A percentile compares a stretch with the other conserved stretches of the same genome.
phyloP scores from a whole-genome alignment of 2,329 filamentous ascomycete genomes.

The Aspergillus texensis region DNA sequence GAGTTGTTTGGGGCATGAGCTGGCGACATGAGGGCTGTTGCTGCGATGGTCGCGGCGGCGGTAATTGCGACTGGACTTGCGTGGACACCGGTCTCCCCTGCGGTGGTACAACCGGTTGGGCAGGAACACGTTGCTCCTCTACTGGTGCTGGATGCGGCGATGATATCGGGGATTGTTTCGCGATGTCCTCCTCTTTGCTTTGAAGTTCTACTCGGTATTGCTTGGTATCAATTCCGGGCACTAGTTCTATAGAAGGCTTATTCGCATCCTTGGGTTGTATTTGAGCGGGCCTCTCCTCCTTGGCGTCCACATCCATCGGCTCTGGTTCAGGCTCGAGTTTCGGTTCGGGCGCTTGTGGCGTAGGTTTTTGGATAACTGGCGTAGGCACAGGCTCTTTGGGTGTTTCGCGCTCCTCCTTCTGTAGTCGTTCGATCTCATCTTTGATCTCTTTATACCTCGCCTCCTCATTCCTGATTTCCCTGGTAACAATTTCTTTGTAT shows the following conservation, averaged over 20 bases:
- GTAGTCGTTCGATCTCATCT: conserved; percentile 69
- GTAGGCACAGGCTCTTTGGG: conserved; percentile 11
- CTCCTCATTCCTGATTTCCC: conserved; percentile 75
- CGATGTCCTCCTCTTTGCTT: conserved; percentile 13
- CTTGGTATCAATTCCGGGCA: conserved; percentile 5
- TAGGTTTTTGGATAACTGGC: conserved; percentile 6
- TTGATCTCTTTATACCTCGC: conserved; percentile 64
- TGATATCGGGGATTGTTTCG: conserved; percentile 10
- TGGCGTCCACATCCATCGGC: conserved; percentile 33
- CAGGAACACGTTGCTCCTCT: neutral
- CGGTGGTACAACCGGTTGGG: conserved; percentile 7
- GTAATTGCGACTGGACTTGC: conserved; percentile 5
- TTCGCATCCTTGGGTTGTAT: conserved; percentile 12
- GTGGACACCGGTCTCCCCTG: neutral
- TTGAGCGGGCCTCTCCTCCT: conserved; percentile 22
- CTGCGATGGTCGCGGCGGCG: conserved; percentile 5
- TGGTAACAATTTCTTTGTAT: conserved; percentile 71
- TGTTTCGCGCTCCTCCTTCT: conserved; percentile 61
- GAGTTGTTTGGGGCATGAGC: conserved; percentile 15
- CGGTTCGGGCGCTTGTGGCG: conserved; percentile 10
- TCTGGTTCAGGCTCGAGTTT: conserved; percentile 24
- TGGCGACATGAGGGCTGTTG: conserved; percentile 10
- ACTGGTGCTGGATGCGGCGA: conserved; percentile 10
- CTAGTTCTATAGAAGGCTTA: conserved; percentile 11
- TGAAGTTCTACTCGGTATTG: conserved; percentile 12